Evolutionary conservation across 2,329 filamentous ascomycete genomes (phyloP), one percentile per base, ranked within the genome.

Genomic region (Xylaria sp.): DNA sequence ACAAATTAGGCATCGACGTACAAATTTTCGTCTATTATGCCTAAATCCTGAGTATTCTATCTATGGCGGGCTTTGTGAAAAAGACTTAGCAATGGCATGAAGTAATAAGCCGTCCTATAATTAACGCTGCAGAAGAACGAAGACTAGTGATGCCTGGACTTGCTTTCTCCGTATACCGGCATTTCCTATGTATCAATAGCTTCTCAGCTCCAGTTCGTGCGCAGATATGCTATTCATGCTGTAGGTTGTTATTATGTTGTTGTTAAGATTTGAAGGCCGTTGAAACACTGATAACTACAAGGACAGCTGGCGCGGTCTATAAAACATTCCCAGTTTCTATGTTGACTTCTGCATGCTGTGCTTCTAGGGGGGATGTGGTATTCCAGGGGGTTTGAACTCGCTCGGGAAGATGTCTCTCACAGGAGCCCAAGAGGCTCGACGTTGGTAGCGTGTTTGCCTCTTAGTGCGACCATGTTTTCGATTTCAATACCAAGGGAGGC

Each of bases 401-500:
- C 20, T 48, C 43, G 33, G 8, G n/a, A 55, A 54, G 20, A 18
- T 15, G 46, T 15, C 15, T 54, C 31, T 51, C 15, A 13, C 39
- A 39, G 41, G 6, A 48, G 33, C 9, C 52, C 20, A 48, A 18
- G 49, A 55, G 52, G 36, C 46, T 36, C 25, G 33, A 33, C 33
- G 28, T 28, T 28, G 28, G 28, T 28, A 28, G 28, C 28, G 5
- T 49, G 43, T 39, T 28, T 20, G 33, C 23, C 25, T 62, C 39
- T 48, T 54, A 25, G n/a, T 73, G 68, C 31, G 48, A 61, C 70
- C 70, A 68, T 9, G 49, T 61, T 63, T 77, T 79, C 15, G 73
- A 72, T 65, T 78, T 79, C 57, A 78, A 63, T 9, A 77, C 74
- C n/a, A 79, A 64, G 8, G 74, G 74, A 10, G 77, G 77, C 41